Percentiles rank a stretch among this genome's conserved stretches.
Conservation (phyloP, 108 stramenopile genomes). For the Aureococcus anophagefferens region DNA sequence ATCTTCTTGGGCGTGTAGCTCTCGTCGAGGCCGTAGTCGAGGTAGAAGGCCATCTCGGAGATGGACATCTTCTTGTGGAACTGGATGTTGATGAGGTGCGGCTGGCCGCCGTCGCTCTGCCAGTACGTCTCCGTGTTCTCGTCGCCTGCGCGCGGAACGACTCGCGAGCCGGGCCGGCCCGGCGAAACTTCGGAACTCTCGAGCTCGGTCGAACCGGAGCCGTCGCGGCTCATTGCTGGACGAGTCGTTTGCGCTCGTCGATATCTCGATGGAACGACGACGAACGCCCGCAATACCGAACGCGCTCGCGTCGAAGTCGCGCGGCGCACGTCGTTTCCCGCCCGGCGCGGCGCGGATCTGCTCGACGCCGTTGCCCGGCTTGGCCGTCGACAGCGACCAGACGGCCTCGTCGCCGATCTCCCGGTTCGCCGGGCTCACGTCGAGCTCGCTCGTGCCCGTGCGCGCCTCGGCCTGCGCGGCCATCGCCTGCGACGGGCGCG, state of each 20-base stretch:
- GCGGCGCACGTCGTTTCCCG: no score
- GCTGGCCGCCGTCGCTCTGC: slow-evolving; percentile 86
- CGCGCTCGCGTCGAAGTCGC: no score
- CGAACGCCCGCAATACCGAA: slow-evolving; percentile 25
- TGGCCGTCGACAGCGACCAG: slow-evolving; percentile 83
- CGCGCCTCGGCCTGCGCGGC: no score
- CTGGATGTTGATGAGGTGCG: slow-evolving; percentile 88
- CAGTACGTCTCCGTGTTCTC: slow-evolving; percentile 73
- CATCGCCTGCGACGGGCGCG: no score
- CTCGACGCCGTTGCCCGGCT: slow-evolving; percentile 94
- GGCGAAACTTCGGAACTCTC: no score
- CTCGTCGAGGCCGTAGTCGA: slow-evolving; percentile 81
- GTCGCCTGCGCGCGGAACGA: no score
- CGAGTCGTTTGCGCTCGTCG: background rate
- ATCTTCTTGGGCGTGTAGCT: slow-evolving; percentile 88
- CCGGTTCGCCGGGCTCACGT: slow-evolving; percentile 11
- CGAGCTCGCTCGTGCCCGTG: no score
- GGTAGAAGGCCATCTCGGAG: slow-evolving; percentile 69
- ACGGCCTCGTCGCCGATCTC: slow-evolving; percentile 71
- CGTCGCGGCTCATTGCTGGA: background rate
- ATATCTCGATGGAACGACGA: background rate
- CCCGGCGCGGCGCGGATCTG: slow-evolving; percentile 49
- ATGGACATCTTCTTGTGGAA: slow-evolving; percentile 74
- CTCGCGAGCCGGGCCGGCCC: background rate
- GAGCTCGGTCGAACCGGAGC: no score